Evolutionary conservation across 768 basidiomycete species (phyloP).

Genomic region (Fistulinella prunicolor): DNA sequence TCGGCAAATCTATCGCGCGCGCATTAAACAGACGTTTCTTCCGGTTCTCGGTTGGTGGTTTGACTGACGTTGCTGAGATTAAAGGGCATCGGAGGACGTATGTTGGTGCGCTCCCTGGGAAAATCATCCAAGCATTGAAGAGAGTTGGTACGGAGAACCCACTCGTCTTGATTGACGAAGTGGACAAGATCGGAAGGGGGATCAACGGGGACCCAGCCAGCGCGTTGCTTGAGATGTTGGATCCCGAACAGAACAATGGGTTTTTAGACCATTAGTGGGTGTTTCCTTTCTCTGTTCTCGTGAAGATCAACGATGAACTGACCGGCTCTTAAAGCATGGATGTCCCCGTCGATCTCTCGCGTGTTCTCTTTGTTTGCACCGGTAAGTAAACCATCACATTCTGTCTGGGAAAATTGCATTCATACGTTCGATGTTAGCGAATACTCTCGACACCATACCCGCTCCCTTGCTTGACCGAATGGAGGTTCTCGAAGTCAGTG

Average conservation of each 20-base stretch:
- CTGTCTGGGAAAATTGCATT: not conserved
- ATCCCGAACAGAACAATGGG: conserved; percentile 91
- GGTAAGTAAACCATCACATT: conserved; percentile 32
- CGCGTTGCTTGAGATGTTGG: conserved; percentile 89
- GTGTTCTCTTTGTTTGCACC: conserved; percentile 97
- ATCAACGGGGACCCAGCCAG: conserved; percentile 92
- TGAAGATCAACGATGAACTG: conserved; percentile 3
- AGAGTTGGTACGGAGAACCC: conserved; percentile 94
- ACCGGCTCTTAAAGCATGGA: too few relatives aligned
- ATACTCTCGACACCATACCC: conserved; percentile 90
- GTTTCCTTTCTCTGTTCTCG: not conserved
- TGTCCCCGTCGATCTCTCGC: conserved; percentile 92
- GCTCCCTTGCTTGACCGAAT: conserved; percentile 92
- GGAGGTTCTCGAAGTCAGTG: conserved; percentile 94
- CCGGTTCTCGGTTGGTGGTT: conserved; percentile 93
- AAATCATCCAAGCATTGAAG: conserved; percentile 93
- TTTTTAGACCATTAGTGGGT: conserved; percentile 95
- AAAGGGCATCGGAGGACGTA: conserved; percentile 98
- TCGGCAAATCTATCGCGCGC: conserved; percentile 92
- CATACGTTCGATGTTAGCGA: conserved; percentile 46
- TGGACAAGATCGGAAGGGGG: conserved; percentile 92
- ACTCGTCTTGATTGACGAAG: conserved; percentile 90
- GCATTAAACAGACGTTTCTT: conserved; percentile 92
- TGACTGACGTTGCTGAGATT: conserved; percentile 98
- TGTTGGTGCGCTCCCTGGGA: conserved; percentile 89